These are phyloP conservation scores for Microthyrium microscopicum DNA, from an alignment of 2,329 filamentous ascomycete genomes.

Conservation along the genomic window DNA sequence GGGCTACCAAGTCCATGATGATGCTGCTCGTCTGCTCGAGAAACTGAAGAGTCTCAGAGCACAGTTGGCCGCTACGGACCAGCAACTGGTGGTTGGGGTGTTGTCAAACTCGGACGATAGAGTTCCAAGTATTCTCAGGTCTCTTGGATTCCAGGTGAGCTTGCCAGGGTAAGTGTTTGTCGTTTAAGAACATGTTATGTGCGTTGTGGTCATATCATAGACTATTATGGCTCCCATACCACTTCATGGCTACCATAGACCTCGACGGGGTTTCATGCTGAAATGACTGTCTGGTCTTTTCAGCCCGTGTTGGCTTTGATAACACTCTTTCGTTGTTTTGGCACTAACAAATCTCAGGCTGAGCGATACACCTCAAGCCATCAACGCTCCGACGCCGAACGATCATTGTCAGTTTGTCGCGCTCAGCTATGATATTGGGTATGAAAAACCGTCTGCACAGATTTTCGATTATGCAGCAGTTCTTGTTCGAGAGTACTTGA, in stretches of 20 bases:
- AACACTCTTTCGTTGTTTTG: too few species aligned
- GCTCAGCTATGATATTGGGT: conserved; percentile 46
- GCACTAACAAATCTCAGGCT: conserved; percentile 5
- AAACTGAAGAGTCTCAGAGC: conserved; percentile 18
- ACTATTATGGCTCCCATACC: too few species aligned
- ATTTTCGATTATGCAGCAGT: conserved; percentile 40
- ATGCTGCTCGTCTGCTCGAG: conserved; percentile 29
- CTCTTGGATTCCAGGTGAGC: conserved; percentile 34
- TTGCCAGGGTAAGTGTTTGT: too few species aligned
- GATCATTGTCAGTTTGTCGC: conserved; percentile 44
- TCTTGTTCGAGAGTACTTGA: conserved; percentile 22
- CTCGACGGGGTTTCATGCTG: too few species aligned
- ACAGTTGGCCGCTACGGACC: too few species aligned
- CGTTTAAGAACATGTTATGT: too few species aligned
- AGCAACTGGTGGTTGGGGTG: conserved; percentile 34
- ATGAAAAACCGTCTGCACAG: conserved; percentile 38
- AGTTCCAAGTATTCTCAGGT: conserved; percentile 36
- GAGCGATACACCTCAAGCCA: too few species aligned
- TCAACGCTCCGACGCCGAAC: too few species aligned
- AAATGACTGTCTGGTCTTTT: too few species aligned
- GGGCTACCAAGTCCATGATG: conserved; percentile 34
- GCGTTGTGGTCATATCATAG: too few species aligned
- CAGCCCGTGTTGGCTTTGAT: too few species aligned
- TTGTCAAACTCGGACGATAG: conserved; percentile 48
- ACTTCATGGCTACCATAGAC: too few species aligned